Percentiles rank a stretch among this genome's conserved stretches.
These are phyloP conservation scores for Paramecium pentaurelia DNA, from an alignment of 73 alveolate genomes.

Conservation along the genomic window DNA sequence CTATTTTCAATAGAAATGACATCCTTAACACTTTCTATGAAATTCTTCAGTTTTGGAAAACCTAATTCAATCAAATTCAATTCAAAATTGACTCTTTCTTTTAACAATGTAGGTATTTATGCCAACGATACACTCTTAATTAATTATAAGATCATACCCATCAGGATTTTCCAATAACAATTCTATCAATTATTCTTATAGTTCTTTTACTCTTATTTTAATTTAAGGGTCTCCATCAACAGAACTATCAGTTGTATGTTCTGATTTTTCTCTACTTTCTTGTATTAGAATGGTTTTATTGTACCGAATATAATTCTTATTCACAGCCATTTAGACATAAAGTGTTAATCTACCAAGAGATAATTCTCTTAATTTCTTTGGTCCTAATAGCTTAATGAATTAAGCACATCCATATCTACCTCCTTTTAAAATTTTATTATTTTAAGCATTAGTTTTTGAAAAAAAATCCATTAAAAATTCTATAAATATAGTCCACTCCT, in stretches of 20 bases:
- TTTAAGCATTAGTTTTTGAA: neutral
- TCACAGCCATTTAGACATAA: slow-evolving; percentile 59
- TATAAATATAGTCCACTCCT: slow-evolving; percentile 34
- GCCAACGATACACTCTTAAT: slow-evolving; percentile 22
- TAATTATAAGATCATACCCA: neutral
- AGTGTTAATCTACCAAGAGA: slow-evolving; percentile 57
- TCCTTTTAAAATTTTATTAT: slow-evolving; percentile 35
- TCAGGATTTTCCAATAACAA: slow-evolving; percentile 33
- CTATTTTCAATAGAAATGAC: neutral
- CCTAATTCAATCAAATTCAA: slow-evolving; percentile 37
- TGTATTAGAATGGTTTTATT: slow-evolving; percentile 35
- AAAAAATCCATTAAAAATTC: slow-evolving; percentile 41
- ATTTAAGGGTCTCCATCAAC: slow-evolving; percentile 21
- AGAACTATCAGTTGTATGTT: slow-evolving; percentile 35
- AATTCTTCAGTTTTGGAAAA: slow-evolving; percentile 19
- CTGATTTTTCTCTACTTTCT: slow-evolving; percentile 41
- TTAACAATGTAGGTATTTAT: slow-evolving; percentile 2
- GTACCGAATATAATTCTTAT: slow-evolving; percentile 33
- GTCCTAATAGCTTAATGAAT: slow-evolving; percentile 54
- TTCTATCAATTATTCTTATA: neutral
- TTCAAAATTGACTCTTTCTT: slow-evolving; percentile 17
- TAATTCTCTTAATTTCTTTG: slow-evolving; percentile 27
- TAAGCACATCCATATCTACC: slow-evolving; percentile 63
- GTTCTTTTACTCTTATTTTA: neutral
- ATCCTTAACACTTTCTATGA: slow-evolving; percentile 44